A percentile compares a stretch with the other conserved stretches of the same genome.
These are phyloP conservation scores for Hypoxylon sp. DNA, from an alignment of 2,329 filamentous ascomycete species.

Conservation along the genomic window DNA sequence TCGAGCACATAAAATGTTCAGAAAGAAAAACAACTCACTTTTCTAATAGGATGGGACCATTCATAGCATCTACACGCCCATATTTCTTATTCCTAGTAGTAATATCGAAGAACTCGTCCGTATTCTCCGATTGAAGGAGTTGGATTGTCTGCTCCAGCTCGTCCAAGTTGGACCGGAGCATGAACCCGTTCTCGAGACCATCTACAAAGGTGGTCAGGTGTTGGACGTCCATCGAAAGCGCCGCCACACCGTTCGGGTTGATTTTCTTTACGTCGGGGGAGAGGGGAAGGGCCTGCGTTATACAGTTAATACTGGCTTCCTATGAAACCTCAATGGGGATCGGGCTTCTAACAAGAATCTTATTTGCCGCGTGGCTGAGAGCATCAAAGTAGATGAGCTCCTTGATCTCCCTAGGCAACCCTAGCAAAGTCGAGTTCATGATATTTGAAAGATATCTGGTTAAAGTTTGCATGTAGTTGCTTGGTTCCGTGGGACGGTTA, in stretches of 20 bases:
- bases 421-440: slow-evolving; percentile 94
- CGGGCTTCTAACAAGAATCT: slow-evolving; percentile 75
- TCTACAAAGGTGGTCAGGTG: slow-evolving; percentile 91
- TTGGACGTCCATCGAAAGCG: slow-evolving; percentile 85
- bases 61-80: slow-evolving; percentile 90
- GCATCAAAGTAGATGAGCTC: slow-evolving; percentile 98
- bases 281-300: slow-evolving; percentile 77
- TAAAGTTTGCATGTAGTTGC: slow-evolving; percentile 94
- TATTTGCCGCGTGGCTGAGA: slow-evolving; percentile 88
- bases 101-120: slow-evolving; percentile 98
- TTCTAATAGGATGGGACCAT: slow-evolving; percentile 90
- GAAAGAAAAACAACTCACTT: slow-evolving; percentile 72
- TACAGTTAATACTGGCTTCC: slow-evolving; percentile 28
- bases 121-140: slow-evolving; percentile 87
- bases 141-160: slow-evolving; percentile 94
- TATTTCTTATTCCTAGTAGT: slow-evolving; percentile 93
- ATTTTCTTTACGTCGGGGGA: slow-evolving; percentile 86
- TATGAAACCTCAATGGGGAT: background rate
- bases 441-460: slow-evolving; percentile 95
- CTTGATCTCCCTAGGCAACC: slow-evolving; percentile 95
- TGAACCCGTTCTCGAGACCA: slow-evolving; percentile 85
- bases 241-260: slow-evolving; percentile 86
- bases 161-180: slow-evolving; percentile 89
- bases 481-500: slow-evolving; percentile 78
- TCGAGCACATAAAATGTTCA: background rate